Conservation (phyloP, 2,329 filamentous ascomycete species). For the Sporothrix brasiliensis region DNA sequence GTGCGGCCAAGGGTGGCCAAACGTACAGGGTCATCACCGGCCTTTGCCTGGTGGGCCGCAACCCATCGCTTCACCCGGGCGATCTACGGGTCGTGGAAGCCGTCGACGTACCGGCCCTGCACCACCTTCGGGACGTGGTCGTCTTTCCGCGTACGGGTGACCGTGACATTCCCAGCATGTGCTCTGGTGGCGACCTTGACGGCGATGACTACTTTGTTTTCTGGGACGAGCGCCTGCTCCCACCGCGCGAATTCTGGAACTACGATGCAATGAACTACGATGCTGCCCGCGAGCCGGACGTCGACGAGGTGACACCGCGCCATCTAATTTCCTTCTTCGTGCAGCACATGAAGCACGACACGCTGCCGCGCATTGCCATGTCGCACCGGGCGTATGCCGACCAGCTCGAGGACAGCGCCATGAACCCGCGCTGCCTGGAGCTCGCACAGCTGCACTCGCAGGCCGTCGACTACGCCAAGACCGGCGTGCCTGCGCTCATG, state of each 20-base stretch:
- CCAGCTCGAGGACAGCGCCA: slow-evolving; percentile 61
- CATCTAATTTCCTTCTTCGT: slow-evolving; percentile 88
- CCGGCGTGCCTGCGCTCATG: slow-evolving; percentile 75
- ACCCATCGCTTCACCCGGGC: slow-evolving; percentile 90
- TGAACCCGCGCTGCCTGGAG: slow-evolving; percentile 67
- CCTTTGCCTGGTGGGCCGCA: slow-evolving; percentile 81
- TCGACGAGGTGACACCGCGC: slow-evolving; percentile 67
- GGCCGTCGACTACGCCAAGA: slow-evolving; percentile 94
- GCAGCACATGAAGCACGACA: slow-evolving; percentile 88
- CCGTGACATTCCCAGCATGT: slow-evolving; percentile 83
- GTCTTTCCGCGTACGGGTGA: slow-evolving; percentile 66
- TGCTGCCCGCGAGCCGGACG: slow-evolving; percentile 57
- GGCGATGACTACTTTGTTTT: slow-evolving; percentile 95
- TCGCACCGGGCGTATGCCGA: slow-evolving; percentile 83
- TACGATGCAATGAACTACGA: slow-evolving; percentile 76
- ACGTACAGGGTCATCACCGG: slow-evolving; percentile 69
- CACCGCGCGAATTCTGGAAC: slow-evolving; percentile 60
- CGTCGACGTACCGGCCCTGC: slow-evolving; percentile 71
- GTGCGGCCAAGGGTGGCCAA: slow-evolving; percentile 34
- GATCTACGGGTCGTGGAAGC: slow-evolving; percentile 88
- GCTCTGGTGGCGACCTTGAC: slow-evolving; percentile 92
- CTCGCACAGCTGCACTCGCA: slow-evolving; percentile 82
- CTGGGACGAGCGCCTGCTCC: slow-evolving; percentile 79
- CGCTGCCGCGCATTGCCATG: slow-evolving; percentile 75
- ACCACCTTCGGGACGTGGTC: slow-evolving; percentile 79